These are phyloP conservation scores for Nematodospora anomalae DNA, from an alignment of 1,139 yeast genomes.

Conservation along the genomic window DNA sequence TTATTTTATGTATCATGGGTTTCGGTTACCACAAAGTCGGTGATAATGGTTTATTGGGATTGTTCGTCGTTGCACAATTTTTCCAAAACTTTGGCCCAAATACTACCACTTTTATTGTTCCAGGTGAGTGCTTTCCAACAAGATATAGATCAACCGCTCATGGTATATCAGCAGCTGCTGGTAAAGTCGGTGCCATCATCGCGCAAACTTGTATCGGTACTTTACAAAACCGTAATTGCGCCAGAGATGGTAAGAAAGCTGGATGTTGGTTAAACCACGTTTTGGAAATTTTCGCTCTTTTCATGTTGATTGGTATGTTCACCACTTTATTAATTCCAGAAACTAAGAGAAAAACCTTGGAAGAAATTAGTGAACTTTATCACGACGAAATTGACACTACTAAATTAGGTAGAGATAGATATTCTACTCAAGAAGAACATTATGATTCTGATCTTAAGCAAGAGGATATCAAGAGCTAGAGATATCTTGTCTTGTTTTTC, in stretches of 20 bases:
- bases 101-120: conserved; percentile 91
- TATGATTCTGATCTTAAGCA: conserved; percentile 13
- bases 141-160: conserved; percentile 98
- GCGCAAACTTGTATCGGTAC: conserved; percentile 93
- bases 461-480: too few species aligned
- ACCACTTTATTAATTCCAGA: conserved; percentile 75
- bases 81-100: conserved; percentile 94
- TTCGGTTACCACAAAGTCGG: conserved; percentile 69
- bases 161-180: conserved; percentile 94
- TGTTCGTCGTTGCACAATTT: conserved; percentile 76
- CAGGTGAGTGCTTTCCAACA: conserved; percentile 97
- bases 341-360: conserved; percentile 86
- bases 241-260: conserved; percentile 46
- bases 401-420: conserved; percentile 38
- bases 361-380: conserved; percentile 71
- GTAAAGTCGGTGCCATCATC: conserved; percentile 95
- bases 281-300: conserved; percentile 87
- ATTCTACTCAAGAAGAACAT: conserved; percentile 31
- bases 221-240: conserved; percentile 73
- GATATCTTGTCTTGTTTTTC: too few species aligned
- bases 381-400: conserved; percentile 72
- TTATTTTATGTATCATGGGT: conserved; percentile 70
- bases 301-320: conserved; percentile 78
- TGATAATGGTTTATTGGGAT: conserved; percentile 65
- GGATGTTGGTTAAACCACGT: conserved; percentile 83